A percentile compares a stretch with the other conserved stretches of the same genome.
Evolutionary conservation across 192 early-diverging fungal genomes (phyloP).

Genomic region (Chytriomyces confervae): DNA sequence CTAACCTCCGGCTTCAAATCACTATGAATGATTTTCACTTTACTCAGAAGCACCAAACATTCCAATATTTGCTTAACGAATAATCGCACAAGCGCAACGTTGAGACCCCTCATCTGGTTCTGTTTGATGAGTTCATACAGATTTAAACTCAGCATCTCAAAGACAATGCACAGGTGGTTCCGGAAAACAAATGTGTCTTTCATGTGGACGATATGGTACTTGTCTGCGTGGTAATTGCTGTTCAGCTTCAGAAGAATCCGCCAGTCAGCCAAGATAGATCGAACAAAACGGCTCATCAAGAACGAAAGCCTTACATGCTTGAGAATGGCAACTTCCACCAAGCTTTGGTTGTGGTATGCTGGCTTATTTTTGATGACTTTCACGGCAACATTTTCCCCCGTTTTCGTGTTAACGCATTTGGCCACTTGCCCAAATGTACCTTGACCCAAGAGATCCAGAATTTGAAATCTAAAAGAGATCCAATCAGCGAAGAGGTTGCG

Average conservation of each 20-base stretch:
- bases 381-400: conserved; percentile 89
- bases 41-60: conserved; percentile 83
- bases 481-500: background rate
- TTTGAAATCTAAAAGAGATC: conserved; percentile 75
- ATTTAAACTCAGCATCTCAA: conserved; percentile 96
- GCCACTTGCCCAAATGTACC: conserved; percentile 99
- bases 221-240: conserved; percentile 80
- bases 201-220: conserved; percentile 88
- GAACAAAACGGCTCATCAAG: no score
- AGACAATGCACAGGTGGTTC: conserved; percentile 94
- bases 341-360: conserved; percentile 96
- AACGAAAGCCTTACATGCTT: conserved; percentile 62
- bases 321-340: conserved; percentile 96
- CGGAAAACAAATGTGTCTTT: conserved; percentile 92
- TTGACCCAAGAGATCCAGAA: conserved; percentile 90
- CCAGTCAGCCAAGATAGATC: conserved; percentile 4
- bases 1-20: conserved; percentile 95
- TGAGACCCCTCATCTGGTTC: conserved; percentile 93
- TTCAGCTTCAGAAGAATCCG: conserved; percentile 71
- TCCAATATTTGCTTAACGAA: conserved; percentile 95
- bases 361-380: conserved; percentile 99
- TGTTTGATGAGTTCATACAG: conserved; percentile 98
- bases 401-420: conserved; percentile 76
- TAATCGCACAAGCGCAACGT: conserved; percentile 91
- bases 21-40: conserved; percentile 93